Conservation (phyloP, 257 asterid genomes). For the Capsicum chinense region DNA sequence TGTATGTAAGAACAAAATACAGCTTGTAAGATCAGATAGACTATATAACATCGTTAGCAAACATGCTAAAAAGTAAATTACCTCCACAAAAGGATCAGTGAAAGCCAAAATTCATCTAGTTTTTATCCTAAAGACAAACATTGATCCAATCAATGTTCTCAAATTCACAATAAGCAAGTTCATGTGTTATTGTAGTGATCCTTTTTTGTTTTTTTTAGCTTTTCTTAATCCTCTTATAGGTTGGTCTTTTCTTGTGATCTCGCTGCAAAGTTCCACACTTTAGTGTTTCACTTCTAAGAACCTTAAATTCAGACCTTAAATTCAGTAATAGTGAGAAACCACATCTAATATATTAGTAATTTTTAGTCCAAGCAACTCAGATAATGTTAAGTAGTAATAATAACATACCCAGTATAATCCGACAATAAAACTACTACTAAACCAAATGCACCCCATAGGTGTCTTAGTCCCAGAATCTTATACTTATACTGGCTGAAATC, state of each 20-base stretch:
- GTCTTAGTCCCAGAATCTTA: too few relatives aligned
- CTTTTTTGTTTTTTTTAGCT: background rate
- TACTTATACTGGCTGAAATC: too few relatives aligned
- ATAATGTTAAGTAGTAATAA: too few relatives aligned
- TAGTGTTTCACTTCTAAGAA: background rate
- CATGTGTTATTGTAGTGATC: background rate
- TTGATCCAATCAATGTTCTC: background rate
- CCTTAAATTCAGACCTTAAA: background rate
- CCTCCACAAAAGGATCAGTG: slow-evolving; percentile 13
- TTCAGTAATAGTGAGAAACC: too few relatives aligned
- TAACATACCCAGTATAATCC: too few relatives aligned
- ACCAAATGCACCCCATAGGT: too few relatives aligned
- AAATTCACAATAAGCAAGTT: background rate
- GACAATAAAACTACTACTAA: too few relatives aligned
- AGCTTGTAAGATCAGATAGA: background rate
- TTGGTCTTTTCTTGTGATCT: background rate
- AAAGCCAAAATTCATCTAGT: background rate
- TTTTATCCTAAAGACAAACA: background rate
- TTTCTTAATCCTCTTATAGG: background rate
- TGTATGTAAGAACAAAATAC: background rate
- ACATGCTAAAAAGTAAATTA: background rate
- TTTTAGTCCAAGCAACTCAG: too few relatives aligned
- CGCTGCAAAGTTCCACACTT: background rate
- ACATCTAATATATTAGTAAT: too few relatives aligned
- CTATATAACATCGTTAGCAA: background rate